Evolutionary conservation across 495 filamentous ascomycete genomes (phyloP).

Genomic region (Pseudomonodictys pantanalensis): DNA sequence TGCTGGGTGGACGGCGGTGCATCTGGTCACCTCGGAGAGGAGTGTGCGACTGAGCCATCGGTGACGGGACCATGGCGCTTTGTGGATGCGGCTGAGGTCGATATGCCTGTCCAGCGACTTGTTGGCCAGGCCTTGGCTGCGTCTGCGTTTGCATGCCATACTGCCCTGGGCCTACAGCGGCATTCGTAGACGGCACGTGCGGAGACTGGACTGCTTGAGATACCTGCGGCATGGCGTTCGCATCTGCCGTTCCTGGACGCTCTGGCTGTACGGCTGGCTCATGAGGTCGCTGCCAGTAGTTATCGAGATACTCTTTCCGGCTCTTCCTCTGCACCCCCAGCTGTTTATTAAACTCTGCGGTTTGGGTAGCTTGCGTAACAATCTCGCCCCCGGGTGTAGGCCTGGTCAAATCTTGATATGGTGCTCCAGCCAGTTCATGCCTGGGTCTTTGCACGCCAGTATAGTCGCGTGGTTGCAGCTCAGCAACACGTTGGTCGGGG

Average conservation of each 20-base stretch:
- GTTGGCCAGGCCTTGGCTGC: constrained; percentile 46
- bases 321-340: constrained; percentile 71
- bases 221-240: constrained; percentile 16
- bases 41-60: constrained; percentile 53
- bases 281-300: constrained; percentile 73
- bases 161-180: constrained; percentile 30
- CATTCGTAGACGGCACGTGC: constrained; percentile 48
- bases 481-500: constrained; percentile 73
- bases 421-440: constrained; percentile 83
- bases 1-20: constrained; percentile 44
- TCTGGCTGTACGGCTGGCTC: constrained; percentile 44
- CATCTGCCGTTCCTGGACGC: constrained; percentile 23
- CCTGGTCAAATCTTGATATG: constrained; percentile 85
- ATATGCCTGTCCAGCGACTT: constrained; percentile 54
- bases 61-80: constrained; percentile 50
- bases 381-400: constrained; percentile 78
- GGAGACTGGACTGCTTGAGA: constrained; percentile 35
- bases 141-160: constrained; percentile 23
- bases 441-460: constrained; percentile 78
- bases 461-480: constrained; percentile 76
- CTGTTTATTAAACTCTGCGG: constrained; percentile 84
- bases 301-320: constrained; percentile 71
- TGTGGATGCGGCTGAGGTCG: constrained; percentile 50
- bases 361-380: constrained; percentile 79
- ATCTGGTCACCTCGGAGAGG: constrained; percentile 48